Evolutionary conservation across 805 yeast genomes (phyloP), one percentile per base, ranked within the genome.

Genomic region (Candida fluviatilis): DNA sequence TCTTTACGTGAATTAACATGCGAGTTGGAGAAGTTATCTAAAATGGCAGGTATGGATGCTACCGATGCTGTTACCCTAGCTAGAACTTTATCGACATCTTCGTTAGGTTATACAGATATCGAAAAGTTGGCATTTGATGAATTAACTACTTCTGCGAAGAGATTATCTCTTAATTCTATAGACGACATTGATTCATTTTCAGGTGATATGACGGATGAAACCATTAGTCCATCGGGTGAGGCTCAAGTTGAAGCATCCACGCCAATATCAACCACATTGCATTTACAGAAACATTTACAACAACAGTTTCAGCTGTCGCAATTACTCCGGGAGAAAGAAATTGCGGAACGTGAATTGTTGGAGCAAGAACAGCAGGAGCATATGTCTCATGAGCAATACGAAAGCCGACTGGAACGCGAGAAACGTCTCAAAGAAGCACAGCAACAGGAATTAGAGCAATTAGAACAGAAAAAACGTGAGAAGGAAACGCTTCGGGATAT

Each of bases 41-140:
- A 80, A 46, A 67, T 80, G 59, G 95, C 91, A 0, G 93, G 95
- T 0, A 62, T 85, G 58, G 82, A 79, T 37, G 80, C 88, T 3
- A 75, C 81, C 28, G 95, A 87, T 63, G 95, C 95, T 0, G 82
- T 83, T 4, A 79, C 95, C 0, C 66, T 87, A 39, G 96, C 95
- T 0, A 68, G 95, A 51, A 80, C 93, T 1, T 68, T 88, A 35
- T 82, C 91, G 2, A 74, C 86, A 34, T 74, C 84, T 0, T 77
- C 87, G 0, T 65, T 83, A 19, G 84, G 84, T 10, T 70, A 71
- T 46, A 73, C 79, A 10, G 73, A 69, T 38, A 67, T 71, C 3
- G 80, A 75, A 50, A 67, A 55, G 43, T 59, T 63, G 25, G 74
- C 69, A 4, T 60, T 68, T 34, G 65, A 62, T 39, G 65, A 58